phyloP scores from a whole-genome alignment of 148 eudicot species.

The Cornus suecica region DNA sequence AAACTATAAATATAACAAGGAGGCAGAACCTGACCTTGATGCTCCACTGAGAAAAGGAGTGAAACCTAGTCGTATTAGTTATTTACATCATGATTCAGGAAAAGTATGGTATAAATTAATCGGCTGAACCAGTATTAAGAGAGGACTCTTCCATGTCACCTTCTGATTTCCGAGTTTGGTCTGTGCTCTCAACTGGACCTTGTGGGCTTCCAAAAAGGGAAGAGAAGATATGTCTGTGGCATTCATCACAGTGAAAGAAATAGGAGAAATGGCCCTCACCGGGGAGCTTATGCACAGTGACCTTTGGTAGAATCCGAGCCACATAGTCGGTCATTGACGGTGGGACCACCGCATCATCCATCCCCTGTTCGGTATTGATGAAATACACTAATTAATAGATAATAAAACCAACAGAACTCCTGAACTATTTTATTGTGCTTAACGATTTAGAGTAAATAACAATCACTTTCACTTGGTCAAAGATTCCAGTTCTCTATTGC shows the following conservation, averaged over 20 bases:
- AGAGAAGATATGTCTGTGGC: constrained; percentile 68
- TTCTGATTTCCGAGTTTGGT: constrained; percentile 12
- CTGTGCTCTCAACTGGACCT: constrained; percentile 45
- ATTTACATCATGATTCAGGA: not conserved
- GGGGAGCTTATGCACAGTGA: constrained; percentile 56
- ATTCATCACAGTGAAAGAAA: constrained; percentile 66
- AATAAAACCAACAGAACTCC: not conserved
- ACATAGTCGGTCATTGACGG: constrained; percentile 72
- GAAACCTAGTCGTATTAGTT: constrained; percentile 13
- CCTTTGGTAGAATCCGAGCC: constrained; percentile 58
- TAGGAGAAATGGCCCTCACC: constrained; percentile 87
- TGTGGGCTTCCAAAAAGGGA: constrained; percentile 73
- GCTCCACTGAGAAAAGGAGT: constrained; percentile 13
- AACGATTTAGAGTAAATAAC: not conserved
- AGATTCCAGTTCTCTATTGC: too few species aligned
- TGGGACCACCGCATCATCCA: constrained; percentile 77
- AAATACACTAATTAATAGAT: not conserved
- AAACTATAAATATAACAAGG: not conserved
- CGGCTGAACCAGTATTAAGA: not conserved
- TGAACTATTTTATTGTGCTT: not conserved
- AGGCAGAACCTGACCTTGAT: not conserved
- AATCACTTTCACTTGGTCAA: too few species aligned
- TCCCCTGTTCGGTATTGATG: constrained; percentile 49
- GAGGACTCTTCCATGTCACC: constrained; percentile 12
- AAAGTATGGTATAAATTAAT: not conserved